Percentiles rank a stretch among this genome's conserved stretches.
Evolutionary conservation across 495 filamentous ascomycete genomes (phyloP).

Genomic region (Penicillium verhagenii): DNA sequence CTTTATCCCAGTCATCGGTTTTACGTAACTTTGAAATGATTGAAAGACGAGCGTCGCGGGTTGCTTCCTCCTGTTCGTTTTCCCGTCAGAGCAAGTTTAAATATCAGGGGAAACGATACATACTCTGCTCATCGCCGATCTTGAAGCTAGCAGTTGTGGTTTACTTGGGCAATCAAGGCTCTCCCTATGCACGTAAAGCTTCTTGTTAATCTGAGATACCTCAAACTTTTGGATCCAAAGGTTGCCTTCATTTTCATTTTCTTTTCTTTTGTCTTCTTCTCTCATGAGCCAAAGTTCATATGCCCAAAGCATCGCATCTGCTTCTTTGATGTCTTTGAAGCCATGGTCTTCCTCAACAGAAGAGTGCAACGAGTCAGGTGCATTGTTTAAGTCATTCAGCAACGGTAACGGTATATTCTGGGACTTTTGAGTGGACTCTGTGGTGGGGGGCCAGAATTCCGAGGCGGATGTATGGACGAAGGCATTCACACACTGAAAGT

Average conservation of each 20-base stretch:
- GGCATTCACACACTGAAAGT: not conserved
- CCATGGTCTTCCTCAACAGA: not conserved
- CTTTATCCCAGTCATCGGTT: slow-evolving; percentile 4
- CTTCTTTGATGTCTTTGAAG: not conserved
- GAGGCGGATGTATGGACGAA: not conserved
- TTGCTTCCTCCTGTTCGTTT: not conserved
- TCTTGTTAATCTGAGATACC: not conserved
- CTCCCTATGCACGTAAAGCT: not conserved
- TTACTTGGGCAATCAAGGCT: not conserved
- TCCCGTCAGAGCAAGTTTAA: not conserved
- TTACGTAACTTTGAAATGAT: slow-evolving; percentile 3
- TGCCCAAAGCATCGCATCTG: not conserved
- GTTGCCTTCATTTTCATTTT: not conserved
- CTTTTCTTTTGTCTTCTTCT: not conserved
- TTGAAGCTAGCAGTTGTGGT: not conserved
- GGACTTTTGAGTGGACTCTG: not conserved
- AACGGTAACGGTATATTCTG: not conserved
- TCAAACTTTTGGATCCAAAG: not conserved
- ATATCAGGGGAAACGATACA: not conserved
- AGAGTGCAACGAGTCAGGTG: not conserved
- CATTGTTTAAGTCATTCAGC: not conserved
- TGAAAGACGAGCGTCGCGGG: not conserved
- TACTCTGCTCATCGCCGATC: not conserved
- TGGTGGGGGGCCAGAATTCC: not conserved
- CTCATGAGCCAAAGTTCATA: not conserved